Conservation (phyloP, 2,329 filamentous ascomycete species). For the Beauveria caledonica region DNA sequence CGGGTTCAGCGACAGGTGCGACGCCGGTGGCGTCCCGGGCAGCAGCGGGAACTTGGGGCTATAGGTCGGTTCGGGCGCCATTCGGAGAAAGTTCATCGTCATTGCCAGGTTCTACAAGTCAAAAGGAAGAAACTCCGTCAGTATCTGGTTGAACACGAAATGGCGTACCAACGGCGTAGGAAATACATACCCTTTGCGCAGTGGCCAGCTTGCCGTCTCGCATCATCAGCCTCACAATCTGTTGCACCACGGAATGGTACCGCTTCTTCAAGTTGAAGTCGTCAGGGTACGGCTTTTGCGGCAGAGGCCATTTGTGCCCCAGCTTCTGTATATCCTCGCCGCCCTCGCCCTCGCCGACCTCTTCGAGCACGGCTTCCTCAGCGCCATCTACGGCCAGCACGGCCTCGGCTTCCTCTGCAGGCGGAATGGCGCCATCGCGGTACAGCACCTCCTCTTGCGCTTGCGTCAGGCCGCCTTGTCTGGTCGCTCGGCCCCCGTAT, state of each 20-base stretch:
- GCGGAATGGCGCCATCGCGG: slow-evolving; percentile 32
- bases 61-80: slow-evolving; percentile 67
- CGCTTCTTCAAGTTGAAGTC: slow-evolving; percentile 62
- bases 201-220: slow-evolving; percentile 78
- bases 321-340: slow-evolving; percentile 21
- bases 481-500: slow-evolving; percentile 26
- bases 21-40: slow-evolving; percentile 66
- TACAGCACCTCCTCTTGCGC: slow-evolving; percentile 38
- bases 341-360: background rate
- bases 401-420: slow-evolving; percentile 25
- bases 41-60: slow-evolving; percentile 64
- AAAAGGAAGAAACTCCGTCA: background rate
- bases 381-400: slow-evolving; percentile 19
- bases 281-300: slow-evolving; percentile 56
- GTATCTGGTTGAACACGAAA: background rate
- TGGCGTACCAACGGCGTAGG: background rate
- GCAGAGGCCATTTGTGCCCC: slow-evolving; percentile 74
- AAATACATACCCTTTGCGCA: slow-evolving; percentile 68
- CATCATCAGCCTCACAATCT: slow-evolving; percentile 90
- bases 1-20: slow-evolving; percentile 80
- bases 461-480: slow-evolving; percentile 28
- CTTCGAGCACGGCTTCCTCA: slow-evolving; percentile 11
- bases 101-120: slow-evolving; percentile 65
- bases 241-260: slow-evolving; percentile 77
- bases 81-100: slow-evolving; percentile 79